Evolutionary conservation across 257 asterid species (phyloP), one percentile per base, ranked within the genome.

Genomic region (Asclepias syriaca): DNA sequence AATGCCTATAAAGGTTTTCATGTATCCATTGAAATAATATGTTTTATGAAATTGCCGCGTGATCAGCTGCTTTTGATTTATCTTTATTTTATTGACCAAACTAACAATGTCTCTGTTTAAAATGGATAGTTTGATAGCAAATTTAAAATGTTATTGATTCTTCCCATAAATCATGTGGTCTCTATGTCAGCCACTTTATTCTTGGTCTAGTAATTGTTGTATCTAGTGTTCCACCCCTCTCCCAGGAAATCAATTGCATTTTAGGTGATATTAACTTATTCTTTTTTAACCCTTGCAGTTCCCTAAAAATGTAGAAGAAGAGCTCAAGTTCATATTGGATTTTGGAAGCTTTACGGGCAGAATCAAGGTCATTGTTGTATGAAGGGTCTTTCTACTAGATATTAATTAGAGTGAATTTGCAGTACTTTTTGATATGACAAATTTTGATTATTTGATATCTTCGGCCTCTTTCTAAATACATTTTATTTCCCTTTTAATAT

Each of bases 281-380:
- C 39, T 11, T 32, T 21, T 73, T 8, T 11, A 13, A 8, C 32
- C 22, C 2, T 15, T 80, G 59, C 78, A 73, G 81, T 65, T 59
- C 61, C 27, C 29, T 16, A 57, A 6, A 69, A 12, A 21, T 18
- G 64, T 75, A 43, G 73, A 64, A 72, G 78, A 76, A 43, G 49
- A 32, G 71, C 34, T 70, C 45, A 50, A 72, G 13, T 71, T 64
- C 68, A 14, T 27, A 37, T 68, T 65, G 45, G 77, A 69, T 51
- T 57, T 32, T 64, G 21, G 65, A 45, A 68, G 70, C 70, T 7
- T 12, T 14, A 14, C 51, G 21, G 37, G 67, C 69, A n/a, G 50
- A 58, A 37, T 68, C 49, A 37, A 72, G 72, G 77, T 51, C 73
- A 46, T 57, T 45, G 45, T 45, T 66, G 77, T 40, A 54, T 72